These are phyloP conservation scores for Apocynum venetum DNA, from an alignment of 257 asterid species.

Conservation along the genomic window DNA sequence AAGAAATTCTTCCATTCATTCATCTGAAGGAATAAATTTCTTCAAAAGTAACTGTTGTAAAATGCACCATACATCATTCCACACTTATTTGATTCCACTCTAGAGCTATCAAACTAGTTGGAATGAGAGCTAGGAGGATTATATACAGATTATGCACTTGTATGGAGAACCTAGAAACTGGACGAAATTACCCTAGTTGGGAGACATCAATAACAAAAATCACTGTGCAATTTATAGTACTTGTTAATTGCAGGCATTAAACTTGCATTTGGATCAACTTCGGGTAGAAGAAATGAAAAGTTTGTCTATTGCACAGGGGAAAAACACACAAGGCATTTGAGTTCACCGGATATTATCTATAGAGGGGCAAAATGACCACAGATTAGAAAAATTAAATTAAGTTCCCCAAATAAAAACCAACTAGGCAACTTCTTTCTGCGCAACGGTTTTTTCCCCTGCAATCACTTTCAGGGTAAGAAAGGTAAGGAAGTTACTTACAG, in stretches of 20 bases:
- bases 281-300: background rate
- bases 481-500: slow-evolving; percentile 54
- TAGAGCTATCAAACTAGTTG: background rate
- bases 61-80: background rate
- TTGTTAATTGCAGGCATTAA: background rate
- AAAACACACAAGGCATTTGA: background rate
- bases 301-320: background rate
- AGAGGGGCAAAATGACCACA: background rate
- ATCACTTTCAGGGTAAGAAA: slow-evolving; percentile 5
- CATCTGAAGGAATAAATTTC: background rate
- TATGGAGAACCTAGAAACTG: background rate
- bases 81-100: background rate
- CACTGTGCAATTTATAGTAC: background rate
- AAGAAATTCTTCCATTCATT: background rate
- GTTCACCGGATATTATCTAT: background rate
- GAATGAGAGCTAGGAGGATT: background rate
- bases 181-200: background rate
- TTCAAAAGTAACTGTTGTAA: background rate
- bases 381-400: background rate
- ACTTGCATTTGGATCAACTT: background rate
- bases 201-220: background rate
- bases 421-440: background rate
- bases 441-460: background rate
- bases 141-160: background rate
- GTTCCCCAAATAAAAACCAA: background rate